Evolutionary conservation across 805 yeast genomes (phyloP), one percentile per base, ranked within the genome.

Genomic region (Metschnikowia lochheadii): DNA sequence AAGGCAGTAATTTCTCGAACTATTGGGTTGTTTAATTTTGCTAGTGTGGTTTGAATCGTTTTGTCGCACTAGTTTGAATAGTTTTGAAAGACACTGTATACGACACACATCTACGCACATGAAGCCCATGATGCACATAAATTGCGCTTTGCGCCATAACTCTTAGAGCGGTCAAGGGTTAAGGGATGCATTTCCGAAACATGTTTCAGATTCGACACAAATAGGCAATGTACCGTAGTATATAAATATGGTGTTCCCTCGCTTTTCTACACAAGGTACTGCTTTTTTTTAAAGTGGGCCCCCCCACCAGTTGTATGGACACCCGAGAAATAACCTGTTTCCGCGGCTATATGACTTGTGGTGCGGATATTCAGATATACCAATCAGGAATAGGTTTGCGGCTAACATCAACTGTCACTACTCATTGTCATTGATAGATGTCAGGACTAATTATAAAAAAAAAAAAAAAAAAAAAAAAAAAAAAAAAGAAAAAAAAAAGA

Each of bases 61-160:
- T n/a, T n/a, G n/a, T n/a, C n/a, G n/a, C n/a, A n/a, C n/a, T n/a
- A n/a, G n/a, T n/a, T n/a, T n/a, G n/a, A n/a, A n/a, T n/a, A n/a
- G n/a, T n/a, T n/a, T n/a, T n/a, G n/a, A n/a, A n/a, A n/a, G n/a
- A n/a, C n/a, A n/a, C n/a, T n/a, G n/a, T n/a, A 7, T 6, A 15
- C 14, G 17, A 15, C 26, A 40, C 21, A 29, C 29, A 36, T 36
- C 17, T 11, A 36, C 18, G 23, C 40, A 42, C 37, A 31, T 42
- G 31, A 23, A 33, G 37, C 37, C 20, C 38, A 20, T 33, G 31
- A 21, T 42, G 36, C 31, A 33, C 38, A 20, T 21, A 8, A 11
- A 18, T 33, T 42, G 44, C 44, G 44, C 35, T 31, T 42, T 42
- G 38, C 38, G 45, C 26, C 11, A 15, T 41, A 31, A 18, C 20